Evolutionary conservation across 805 yeast species (phyloP).

Genomic region (Lipomyces yamadae): DNA sequence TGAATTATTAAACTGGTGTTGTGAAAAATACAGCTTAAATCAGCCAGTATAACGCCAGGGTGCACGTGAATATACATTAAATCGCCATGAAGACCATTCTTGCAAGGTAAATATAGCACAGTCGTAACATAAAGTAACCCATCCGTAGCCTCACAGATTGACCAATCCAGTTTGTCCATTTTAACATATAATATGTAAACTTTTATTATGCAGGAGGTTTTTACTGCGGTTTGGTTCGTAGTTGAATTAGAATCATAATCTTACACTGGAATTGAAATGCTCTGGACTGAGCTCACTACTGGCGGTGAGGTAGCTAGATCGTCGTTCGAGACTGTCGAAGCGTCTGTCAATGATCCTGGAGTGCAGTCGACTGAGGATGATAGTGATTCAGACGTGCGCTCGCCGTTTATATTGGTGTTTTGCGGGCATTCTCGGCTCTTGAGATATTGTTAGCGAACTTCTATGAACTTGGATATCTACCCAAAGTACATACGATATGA

Average conservation of each 20-base stretch:
- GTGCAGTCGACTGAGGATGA: conserved; percentile 26
- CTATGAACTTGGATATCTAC: not conserved
- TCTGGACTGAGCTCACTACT: conserved; percentile 23
- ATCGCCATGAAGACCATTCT: not conserved
- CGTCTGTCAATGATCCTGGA: conserved; percentile 33
- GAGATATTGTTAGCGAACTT: not conserved
- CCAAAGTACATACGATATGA: conserved; percentile 68
- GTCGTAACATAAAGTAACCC: not conserved
- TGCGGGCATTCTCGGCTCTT: conserved; percentile 36
- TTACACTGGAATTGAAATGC: conserved; percentile 2
- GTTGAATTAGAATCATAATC: not conserved
- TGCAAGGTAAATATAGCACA: too few species aligned
- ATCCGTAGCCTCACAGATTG: not conserved
- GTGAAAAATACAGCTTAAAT: not conserved
- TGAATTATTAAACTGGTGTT: not conserved
- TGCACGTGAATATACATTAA: too few species aligned
- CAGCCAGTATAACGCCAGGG: too few species aligned
- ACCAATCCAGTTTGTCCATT: not conserved
- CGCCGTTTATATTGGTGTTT: conserved; percentile 17
- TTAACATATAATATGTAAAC: not conserved
- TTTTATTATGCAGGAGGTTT: not conserved
- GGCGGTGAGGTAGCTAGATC: conserved; percentile 33
- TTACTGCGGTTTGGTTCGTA: not conserved
- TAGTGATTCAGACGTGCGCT: conserved; percentile 20
- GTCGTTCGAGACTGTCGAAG: conserved; percentile 31